These are phyloP conservation scores for Dendrobium chrysotoxum DNA, from an alignment of 106 monocot genomes.

Conservation along the genomic window DNA sequence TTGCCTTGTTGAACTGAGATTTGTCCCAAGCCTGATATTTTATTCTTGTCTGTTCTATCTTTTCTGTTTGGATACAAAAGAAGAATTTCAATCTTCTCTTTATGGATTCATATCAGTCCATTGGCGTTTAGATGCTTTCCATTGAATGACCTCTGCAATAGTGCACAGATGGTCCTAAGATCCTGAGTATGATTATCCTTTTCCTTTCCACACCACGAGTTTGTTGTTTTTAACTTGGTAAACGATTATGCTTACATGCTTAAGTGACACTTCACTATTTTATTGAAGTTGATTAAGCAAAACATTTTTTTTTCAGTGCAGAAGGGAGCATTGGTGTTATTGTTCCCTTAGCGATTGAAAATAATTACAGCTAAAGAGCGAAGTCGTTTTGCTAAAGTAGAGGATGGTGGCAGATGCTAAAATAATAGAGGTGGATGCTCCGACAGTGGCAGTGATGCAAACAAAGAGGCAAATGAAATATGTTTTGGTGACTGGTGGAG, in stretches of 20 bases:
- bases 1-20: not conserved
- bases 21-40: not conserved
- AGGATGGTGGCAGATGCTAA: not conserved
- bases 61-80: not conserved
- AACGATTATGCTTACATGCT: not conserved
- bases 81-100: not conserved
- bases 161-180: not conserved
- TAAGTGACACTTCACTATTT: not conserved
- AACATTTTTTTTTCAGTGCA: not conserved
- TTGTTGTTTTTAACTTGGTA: not conserved
- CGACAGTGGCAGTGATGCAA: not conserved
- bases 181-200: not conserved
- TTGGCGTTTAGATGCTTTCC: not conserved
- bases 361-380: not conserved
- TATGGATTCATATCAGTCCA: too few species aligned
- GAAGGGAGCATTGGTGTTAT: not conserved
- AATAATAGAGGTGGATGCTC: not conserved
- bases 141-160: not conserved
- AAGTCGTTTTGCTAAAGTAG: not conserved
- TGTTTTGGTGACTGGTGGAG: slow-evolving; percentile 84
- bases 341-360: not conserved
- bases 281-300: not conserved
- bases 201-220: not conserved
- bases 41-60: not conserved
- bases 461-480: slow-evolving; percentile 59